These are phyloP conservation scores for Pseudogymnoascus sp. DNA, from an alignment of 2,329 filamentous ascomycete species.

Conservation along the genomic window DNA sequence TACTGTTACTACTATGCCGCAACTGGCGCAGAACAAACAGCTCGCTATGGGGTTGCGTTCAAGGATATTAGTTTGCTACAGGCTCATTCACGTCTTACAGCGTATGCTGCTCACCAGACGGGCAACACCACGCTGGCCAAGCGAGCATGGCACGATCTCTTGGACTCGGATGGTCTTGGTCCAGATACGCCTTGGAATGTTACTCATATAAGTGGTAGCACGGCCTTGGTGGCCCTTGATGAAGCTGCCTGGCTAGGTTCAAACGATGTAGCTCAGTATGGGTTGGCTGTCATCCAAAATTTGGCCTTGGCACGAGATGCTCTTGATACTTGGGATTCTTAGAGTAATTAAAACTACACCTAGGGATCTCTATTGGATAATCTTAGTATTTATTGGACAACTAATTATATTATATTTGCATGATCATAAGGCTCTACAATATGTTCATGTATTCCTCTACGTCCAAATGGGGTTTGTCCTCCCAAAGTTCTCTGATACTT, in stretches of 20 bases:
- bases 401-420: neutral
- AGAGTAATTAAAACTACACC: neutral
- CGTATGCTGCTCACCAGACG: constrained; percentile 39
- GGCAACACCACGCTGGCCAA: constrained; percentile 40
- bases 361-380: neutral
- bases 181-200: constrained; percentile 31
- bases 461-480: neutral
- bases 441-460: neutral
- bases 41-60: constrained; percentile 44
- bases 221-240: constrained; percentile 39
- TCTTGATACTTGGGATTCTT: constrained; percentile 8
- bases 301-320: constrained; percentile 33
- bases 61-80: constrained; percentile 42
- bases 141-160: constrained; percentile 48
- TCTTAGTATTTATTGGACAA: neutral
- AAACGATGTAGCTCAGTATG: constrained; percentile 49
- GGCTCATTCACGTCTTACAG: constrained; percentile 50
- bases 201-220: constrained; percentile 34
- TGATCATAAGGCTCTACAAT: neutral
- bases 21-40: constrained; percentile 38
- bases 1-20: constrained; percentile 53
- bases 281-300: constrained; percentile 48
- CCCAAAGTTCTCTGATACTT: neutral
- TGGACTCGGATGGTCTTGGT: constrained; percentile 38
- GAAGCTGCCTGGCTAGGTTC: constrained; percentile 51